These are phyloP conservation scores for Haemoproteus tartakovskyi DNA, from an alignment of 169 alveolate genomes.

Conservation along the genomic window DNA sequence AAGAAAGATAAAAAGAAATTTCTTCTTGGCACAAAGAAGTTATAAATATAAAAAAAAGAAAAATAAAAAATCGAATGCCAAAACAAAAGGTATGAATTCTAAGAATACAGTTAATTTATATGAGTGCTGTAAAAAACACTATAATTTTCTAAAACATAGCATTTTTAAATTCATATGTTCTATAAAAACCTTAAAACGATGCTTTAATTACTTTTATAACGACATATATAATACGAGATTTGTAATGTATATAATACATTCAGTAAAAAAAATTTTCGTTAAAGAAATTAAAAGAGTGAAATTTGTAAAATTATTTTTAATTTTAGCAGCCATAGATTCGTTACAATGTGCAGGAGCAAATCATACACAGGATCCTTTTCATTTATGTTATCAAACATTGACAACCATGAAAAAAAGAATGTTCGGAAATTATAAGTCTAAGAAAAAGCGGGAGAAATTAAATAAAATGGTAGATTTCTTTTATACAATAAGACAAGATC, in stretches of 20 bases:
- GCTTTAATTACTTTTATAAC: slow-evolving; percentile 51
- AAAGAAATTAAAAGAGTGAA: slow-evolving; percentile 32
- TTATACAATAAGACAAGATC: no score
- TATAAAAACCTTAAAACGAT: slow-evolving; percentile 26
- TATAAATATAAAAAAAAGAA: slow-evolving; percentile 40
- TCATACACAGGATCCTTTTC: slow-evolving; percentile 6
- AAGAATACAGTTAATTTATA: slow-evolving; percentile 38
- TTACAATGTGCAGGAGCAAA: slow-evolving; percentile 28
- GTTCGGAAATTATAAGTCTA: no score
- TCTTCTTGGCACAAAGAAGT: no score
- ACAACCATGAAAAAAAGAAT: slow-evolving; percentile 18
- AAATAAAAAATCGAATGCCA: slow-evolving; percentile 1
- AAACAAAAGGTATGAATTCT: no score
- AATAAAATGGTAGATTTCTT: no score
- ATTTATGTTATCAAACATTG: slow-evolving; percentile 12
- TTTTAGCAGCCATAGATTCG: slow-evolving; percentile 38
- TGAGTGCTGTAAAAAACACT: slow-evolving; percentile 37
- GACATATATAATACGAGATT: slow-evolving; percentile 19
- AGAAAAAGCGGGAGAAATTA: no score
- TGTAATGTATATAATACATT: slow-evolving; percentile 21
- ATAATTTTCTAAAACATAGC: slow-evolving; percentile 31
- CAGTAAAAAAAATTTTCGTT: slow-evolving; percentile 26
- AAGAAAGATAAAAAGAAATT: slow-evolving; percentile 39
- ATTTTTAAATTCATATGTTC: slow-evolving; percentile 60
- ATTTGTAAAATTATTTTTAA: slow-evolving; percentile 50